Percentiles rank a stretch among this genome's conserved stretches.
phyloP scores from a whole-genome alignment of 345 rosid genomes.

The Boechera retrofracta region DNA sequence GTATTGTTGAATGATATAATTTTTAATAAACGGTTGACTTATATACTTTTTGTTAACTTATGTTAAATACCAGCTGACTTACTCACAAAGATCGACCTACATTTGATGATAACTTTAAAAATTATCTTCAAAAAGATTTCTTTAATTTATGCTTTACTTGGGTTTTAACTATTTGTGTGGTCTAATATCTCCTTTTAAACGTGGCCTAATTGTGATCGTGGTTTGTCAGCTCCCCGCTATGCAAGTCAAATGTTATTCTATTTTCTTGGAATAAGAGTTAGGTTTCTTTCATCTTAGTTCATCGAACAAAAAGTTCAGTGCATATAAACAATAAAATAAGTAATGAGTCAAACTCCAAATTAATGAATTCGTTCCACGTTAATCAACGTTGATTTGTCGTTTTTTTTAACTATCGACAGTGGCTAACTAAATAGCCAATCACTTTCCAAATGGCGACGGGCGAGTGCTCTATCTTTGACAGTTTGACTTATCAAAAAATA shows the following conservation, averaged over 20 bases:
- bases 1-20: no score
- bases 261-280: slow-evolving; percentile 4
- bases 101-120: not conserved
- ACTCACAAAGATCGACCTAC: no score
- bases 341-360: slow-evolving; percentile 7
- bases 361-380: slow-evolving; percentile 15
- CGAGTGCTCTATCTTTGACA: slow-evolving; percentile 14
- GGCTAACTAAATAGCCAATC: not conserved
- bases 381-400: slow-evolving; percentile 10
- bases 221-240: not conserved
- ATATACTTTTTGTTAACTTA: no score
- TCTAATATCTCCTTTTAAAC: not conserved
- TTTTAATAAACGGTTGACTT: no score
- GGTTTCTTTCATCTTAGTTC: slow-evolving; percentile 7
- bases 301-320: slow-evolving; percentile 2
- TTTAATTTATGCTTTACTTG: not conserved
- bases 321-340: not conserved
- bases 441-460: not conserved
- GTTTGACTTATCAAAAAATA: slow-evolving; percentile 2
- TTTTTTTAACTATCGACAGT: not conserved
- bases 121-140: not conserved
- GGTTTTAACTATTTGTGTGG: not conserved
- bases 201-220: slow-evolving; percentile 12
- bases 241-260: slow-evolving; percentile 29
- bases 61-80: no score